These are phyloP conservation scores for Pleurotus eryngii DNA, from an alignment of 768 basidiomycete species.

Conservation along the genomic window DNA sequence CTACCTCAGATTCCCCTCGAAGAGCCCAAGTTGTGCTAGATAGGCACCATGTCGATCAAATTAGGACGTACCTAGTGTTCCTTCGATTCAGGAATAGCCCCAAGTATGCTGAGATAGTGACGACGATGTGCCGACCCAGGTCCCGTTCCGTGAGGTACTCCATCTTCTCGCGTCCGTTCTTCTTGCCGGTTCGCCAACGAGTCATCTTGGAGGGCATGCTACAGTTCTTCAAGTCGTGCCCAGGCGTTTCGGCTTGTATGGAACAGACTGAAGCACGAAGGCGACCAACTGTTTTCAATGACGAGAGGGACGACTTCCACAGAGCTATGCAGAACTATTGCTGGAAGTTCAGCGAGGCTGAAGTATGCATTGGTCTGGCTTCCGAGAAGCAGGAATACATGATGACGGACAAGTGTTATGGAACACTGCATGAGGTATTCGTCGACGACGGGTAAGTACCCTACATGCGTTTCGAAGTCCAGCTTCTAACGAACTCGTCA, in stretches of 20 bases:
- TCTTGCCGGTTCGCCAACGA: slow-evolving; percentile 3
- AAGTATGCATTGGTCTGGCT: slow-evolving; percentile 53
- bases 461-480: no score
- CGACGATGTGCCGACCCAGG: background rate
- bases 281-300: background rate
- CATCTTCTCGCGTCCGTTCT: slow-evolving; percentile 5
- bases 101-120: slow-evolving; percentile 39
- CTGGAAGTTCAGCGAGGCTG: slow-evolving; percentile 45
- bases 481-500: background rate
- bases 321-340: slow-evolving; percentile 39
- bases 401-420: slow-evolving; percentile 50
- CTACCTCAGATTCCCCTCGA: slow-evolving; percentile 16
- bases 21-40: slow-evolving; percentile 27
- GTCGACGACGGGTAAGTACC: slow-evolving; percentile 36
- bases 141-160: background rate
- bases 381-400: slow-evolving; percentile 56
- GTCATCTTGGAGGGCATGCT: slow-evolving; percentile 4
- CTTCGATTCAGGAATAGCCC: slow-evolving; percentile 56
- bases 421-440: slow-evolving; percentile 49
- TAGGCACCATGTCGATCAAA: slow-evolving; percentile 26
- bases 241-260: background rate
- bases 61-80: slow-evolving; percentile 52
- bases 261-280: background rate
- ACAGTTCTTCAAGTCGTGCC: slow-evolving; percentile 8
- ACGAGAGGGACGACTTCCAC: background rate